A percentile compares a stretch with the other conserved stretches of the same genome.
Evolutionary conservation across 331 rosid species (phyloP).

Genomic region (Stylosanthes scabra): DNA sequence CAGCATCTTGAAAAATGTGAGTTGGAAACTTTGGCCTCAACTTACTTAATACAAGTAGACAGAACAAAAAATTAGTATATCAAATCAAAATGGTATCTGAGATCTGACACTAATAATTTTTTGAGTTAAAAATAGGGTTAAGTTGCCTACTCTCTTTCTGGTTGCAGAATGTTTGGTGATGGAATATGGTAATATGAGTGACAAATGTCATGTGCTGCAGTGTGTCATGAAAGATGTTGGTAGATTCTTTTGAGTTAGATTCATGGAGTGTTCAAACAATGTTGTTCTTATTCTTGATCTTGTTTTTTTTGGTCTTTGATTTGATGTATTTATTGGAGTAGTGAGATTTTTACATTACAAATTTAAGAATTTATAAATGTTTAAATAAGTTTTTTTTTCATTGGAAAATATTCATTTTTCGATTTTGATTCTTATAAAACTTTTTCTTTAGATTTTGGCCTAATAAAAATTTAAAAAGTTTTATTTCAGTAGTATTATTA

Average conservation of each 20-base stretch:
- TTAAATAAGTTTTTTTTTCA: too few species aligned
- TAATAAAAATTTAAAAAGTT: too few species aligned
- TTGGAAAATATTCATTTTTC: too few species aligned
- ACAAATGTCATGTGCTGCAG: constrained; percentile 33
- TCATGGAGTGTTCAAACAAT: constrained; percentile 44
- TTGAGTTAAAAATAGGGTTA: neutral
- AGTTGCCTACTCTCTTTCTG: neutral
- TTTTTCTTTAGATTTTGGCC: too few species aligned
- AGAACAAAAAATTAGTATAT: neutral
- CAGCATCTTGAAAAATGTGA: neutral
- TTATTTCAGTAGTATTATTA: too few species aligned
- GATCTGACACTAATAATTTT: constrained; percentile 14
- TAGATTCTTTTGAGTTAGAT: constrained; percentile 41
- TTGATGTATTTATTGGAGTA: too few species aligned
- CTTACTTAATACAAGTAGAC: too few species aligned
- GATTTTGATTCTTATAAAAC: too few species aligned
- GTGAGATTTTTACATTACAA: too few species aligned
- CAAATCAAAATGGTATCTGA: neutral
- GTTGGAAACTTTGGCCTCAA: constrained; percentile 5
- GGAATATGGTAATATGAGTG: constrained; percentile 17
- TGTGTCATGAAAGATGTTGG: constrained; percentile 15
- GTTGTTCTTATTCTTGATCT: neutral
- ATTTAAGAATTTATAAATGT: too few species aligned
- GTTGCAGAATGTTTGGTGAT: constrained; percentile 40
- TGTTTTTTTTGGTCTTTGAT: too few species aligned